phyloP scores from a whole-genome alignment of 2,329 filamentous ascomycete species.

The Fusarium sp. region DNA sequence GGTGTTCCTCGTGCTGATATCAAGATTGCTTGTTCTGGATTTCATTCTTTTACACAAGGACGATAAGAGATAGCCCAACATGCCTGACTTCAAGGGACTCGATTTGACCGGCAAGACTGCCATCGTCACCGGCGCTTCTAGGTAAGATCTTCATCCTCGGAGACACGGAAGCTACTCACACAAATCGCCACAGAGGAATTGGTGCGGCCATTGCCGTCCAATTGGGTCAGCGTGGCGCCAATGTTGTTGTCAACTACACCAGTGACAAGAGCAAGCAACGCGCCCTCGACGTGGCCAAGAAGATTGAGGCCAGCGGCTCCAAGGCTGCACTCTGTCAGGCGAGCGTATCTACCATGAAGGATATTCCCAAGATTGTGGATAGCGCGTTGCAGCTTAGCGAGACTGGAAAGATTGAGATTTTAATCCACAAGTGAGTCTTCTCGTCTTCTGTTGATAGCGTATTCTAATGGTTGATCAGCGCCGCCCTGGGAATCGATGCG shows the following conservation, averaged over 20 bases:
- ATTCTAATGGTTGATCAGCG: not conserved
- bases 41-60: not conserved
- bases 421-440: constrained; percentile 37
- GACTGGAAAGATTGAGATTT: constrained; percentile 42
- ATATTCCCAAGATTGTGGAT: constrained; percentile 33
- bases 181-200: constrained; percentile 19
- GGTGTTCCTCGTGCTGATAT: not conserved
- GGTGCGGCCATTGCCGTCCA: constrained; percentile 31
- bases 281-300: constrained; percentile 28
- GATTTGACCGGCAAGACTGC: constrained; percentile 41
- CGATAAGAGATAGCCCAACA: not conserved
- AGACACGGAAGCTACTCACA: not conserved
- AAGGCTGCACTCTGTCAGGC: constrained; percentile 30
- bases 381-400: constrained; percentile 31
- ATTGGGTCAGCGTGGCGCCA: constrained; percentile 31
- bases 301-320: constrained; percentile 26
- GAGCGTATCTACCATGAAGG: constrained; percentile 23
- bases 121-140: constrained; percentile 38
- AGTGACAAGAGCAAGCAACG: constrained; percentile 25
- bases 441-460: not conserved
- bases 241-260: constrained; percentile 38
- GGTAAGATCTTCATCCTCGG: not conserved
- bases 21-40: not conserved
- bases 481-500: constrained; percentile 24
- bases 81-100: constrained; percentile 32